These are phyloP conservation scores for Ascocoryne sarcoides DNA, from an alignment of 2,329 filamentous ascomycete species.

Conservation along the genomic window DNA sequence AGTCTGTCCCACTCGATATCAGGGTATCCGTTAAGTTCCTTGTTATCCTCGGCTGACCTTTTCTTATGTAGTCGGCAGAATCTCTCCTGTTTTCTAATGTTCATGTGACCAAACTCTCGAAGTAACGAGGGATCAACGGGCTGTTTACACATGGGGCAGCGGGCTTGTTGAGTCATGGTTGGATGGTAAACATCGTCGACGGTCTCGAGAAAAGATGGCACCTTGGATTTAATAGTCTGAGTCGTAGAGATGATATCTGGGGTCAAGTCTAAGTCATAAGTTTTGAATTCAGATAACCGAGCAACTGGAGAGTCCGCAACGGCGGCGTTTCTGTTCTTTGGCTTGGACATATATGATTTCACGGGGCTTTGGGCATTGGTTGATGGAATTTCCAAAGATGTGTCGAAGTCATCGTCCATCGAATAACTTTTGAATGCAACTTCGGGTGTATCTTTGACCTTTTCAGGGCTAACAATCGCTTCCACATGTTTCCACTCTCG, in stretches of 20 bases:
- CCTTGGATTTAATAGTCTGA: too few relatives aligned
- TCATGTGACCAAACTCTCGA: conserved; percentile 44
- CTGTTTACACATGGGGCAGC: conserved; percentile 60
- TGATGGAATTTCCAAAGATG: too few relatives aligned
- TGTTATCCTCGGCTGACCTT: conserved; percentile 38
- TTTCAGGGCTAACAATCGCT: too few relatives aligned
- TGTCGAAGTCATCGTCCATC: too few relatives aligned
- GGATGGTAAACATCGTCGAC: conserved; percentile 15
- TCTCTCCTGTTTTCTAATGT: conserved; percentile 46
- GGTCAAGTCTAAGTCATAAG: conserved; percentile 1
- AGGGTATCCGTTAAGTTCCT: conserved; percentile 50
- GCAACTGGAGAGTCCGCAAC: conserved; percentile 3
- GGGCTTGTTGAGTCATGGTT: conserved; percentile 17
- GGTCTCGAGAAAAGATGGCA: background rate
- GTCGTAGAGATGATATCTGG: too few relatives aligned
- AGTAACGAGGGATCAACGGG: conserved; percentile 47
- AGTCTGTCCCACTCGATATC: conserved; percentile 60
- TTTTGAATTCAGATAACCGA: background rate
- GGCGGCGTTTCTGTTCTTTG: background rate
- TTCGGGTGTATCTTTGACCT: too few relatives aligned
- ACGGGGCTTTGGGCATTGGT: too few relatives aligned
- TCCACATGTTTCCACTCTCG: too few relatives aligned
- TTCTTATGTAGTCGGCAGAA: conserved; percentile 59
- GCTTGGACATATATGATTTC: too few relatives aligned
- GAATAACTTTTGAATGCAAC: too few relatives aligned